Conservation (phyloP, 2,329 filamentous ascomycete genomes). For the Blumeriella jaapii region DNA sequence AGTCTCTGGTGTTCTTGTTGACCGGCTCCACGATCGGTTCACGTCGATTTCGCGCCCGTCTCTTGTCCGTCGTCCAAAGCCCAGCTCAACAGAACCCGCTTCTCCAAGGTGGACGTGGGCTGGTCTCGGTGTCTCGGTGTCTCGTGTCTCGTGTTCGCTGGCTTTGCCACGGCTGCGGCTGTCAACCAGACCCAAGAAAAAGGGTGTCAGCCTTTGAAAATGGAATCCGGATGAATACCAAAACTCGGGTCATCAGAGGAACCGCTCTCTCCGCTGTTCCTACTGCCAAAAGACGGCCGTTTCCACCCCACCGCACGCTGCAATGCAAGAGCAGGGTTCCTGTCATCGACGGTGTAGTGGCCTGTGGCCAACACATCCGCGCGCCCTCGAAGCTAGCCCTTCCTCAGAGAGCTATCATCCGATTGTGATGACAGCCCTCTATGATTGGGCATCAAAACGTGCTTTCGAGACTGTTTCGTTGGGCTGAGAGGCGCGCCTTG, state of each 20-base stretch:
- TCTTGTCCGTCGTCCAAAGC: constrained; percentile 1
- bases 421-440: constrained; percentile 17
- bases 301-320: constrained; percentile 17
- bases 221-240: too few species aligned
- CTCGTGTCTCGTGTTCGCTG: too few species aligned
- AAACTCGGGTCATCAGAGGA: too few species aligned
- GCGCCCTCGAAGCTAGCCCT: constrained; percentile 15
- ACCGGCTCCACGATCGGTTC: too few species aligned
- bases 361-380: constrained; percentile 11
- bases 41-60: too few species aligned
- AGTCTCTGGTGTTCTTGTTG: too few species aligned
- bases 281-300: constrained; percentile 8
- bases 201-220: not conserved
- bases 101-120: constrained; percentile 4
- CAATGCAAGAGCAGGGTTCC: constrained; percentile 20
- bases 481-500: constrained; percentile 21
- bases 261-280: constrained; percentile 1
- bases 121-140: too few species aligned
- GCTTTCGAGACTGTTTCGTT: constrained; percentile 19
- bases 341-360: too few species aligned
- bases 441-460: constrained; percentile 25
- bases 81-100: constrained; percentile 3
- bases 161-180: not conserved
- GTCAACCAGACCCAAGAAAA: not conserved
- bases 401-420: constrained; percentile 6